Evolutionary conservation across 306 rosid genomes (phyloP).

Genomic region (Morella rubra): DNA sequence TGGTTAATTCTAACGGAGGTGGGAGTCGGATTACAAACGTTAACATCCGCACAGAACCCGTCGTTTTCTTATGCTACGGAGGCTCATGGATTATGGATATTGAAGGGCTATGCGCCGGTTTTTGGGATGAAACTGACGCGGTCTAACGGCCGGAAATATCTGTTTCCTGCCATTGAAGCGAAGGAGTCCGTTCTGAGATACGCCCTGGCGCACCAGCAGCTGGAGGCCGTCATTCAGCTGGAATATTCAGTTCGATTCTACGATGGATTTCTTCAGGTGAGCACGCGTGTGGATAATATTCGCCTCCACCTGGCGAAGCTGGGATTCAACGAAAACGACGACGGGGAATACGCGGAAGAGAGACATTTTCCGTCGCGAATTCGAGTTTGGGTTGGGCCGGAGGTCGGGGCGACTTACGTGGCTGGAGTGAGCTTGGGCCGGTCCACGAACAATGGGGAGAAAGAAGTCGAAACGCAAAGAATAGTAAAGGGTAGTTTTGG

Average conservation of each 20-base stretch:
- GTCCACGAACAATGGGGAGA: slow-evolving; percentile 64
- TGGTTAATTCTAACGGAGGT: slow-evolving; percentile 55
- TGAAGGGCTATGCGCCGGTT: slow-evolving; percentile 81
- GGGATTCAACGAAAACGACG: slow-evolving; percentile 47
- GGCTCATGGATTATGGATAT: slow-evolving; percentile 72
- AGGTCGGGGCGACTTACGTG: slow-evolving; percentile 76
- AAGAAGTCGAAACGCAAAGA: slow-evolving; percentile 57
- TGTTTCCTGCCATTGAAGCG: slow-evolving; percentile 45
- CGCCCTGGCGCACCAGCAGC: slow-evolving; percentile 78
- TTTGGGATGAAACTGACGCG: slow-evolving; percentile 60
- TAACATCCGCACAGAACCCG: slow-evolving; percentile 28
- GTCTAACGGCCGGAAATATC: slow-evolving; percentile 25
- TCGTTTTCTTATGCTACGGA: slow-evolving; percentile 72
- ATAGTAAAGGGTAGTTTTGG: slow-evolving; percentile 52
- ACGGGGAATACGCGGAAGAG: slow-evolving; percentile 58
- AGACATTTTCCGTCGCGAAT: slow-evolving; percentile 68
- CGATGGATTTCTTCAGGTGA: slow-evolving; percentile 72
- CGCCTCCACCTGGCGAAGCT: slow-evolving; percentile 66
- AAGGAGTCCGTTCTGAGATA: slow-evolving; percentile 67
- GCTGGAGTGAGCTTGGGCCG: slow-evolving; percentile 73
- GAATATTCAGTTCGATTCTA: slow-evolving; percentile 62
- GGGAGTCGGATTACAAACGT: slow-evolving; percentile 55
- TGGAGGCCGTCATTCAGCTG: slow-evolving; percentile 76
- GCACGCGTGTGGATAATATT: slow-evolving; percentile 68
- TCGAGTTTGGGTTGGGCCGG: slow-evolving; percentile 85